phyloP scores from a whole-genome alignment of 106 monocot species.

The Amphibolis antarctica region DNA sequence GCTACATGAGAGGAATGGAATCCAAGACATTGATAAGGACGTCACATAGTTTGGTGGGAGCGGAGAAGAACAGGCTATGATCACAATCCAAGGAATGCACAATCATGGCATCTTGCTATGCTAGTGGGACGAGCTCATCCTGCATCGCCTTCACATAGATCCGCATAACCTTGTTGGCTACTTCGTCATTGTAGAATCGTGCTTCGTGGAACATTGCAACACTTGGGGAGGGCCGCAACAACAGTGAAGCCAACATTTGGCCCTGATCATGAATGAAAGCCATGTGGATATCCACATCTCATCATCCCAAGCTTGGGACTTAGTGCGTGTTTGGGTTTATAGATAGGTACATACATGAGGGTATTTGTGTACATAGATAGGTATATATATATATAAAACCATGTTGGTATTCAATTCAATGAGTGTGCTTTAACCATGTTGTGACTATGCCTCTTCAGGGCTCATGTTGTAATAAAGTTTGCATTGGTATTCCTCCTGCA shows the following conservation, averaged over 20 bases:
- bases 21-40: conserved; percentile 8
- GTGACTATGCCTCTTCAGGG: conserved; percentile 18
- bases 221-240: conserved; percentile 16
- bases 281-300: background rate
- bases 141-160: conserved; percentile 26
- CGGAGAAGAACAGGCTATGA: conserved; percentile 47
- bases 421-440: background rate
- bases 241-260: conserved; percentile 30
- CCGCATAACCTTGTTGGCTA: conserved; percentile 8
- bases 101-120: conserved; percentile 45
- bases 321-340: background rate
- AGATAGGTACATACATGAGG: too few species aligned
- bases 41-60: conserved; percentile 12
- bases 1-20: background rate
- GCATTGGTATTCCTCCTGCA: conserved; percentile 24
- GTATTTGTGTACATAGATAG: too few species aligned
- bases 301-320: background rate
- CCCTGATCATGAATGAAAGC: conserved; percentile 17
- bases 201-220: background rate
- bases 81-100: conserved; percentile 32
- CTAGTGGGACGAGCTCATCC: conserved; percentile 26
- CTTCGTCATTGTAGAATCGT: conserved; percentile 1
- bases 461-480: conserved; percentile 23
- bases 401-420: background rate
- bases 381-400: background rate